Conservation (phyloP, 225 moss, liverwort and hornwort species). For the Neckera pumila region DNA sequence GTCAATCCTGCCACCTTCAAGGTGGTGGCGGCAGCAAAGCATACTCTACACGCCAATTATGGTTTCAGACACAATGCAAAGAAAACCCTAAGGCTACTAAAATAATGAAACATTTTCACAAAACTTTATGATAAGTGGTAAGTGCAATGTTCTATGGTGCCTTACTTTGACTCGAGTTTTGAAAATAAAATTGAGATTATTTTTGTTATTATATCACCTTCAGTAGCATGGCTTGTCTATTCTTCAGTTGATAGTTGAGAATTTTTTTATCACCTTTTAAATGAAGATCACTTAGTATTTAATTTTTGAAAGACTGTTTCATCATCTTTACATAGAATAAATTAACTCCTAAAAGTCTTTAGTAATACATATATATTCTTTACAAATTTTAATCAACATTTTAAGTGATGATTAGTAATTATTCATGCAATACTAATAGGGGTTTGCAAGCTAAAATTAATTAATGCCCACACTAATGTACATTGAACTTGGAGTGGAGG, state of each 20-base stretch:
- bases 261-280: neutral
- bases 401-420: neutral
- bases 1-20: neutral
- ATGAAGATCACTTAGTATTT: neutral
- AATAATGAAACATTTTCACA: no score
- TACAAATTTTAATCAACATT: neutral
- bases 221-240: no score
- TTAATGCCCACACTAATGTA: neutral
- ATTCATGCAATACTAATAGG: neutral
- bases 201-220: neutral
- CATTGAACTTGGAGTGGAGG: neutral
- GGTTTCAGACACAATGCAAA: rapidly evolving
- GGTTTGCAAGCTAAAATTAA: neutral
- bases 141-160: neutral
- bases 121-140: rapidly evolving
- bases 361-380: rapidly evolving
- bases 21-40: rapidly evolving
- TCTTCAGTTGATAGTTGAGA: neutral
- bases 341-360: neutral
- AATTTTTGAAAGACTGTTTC: neutral
- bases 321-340: neutral
- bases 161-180: neutral
- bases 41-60: neutral
- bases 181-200: neutral
- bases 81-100: neutral